Conservation (phyloP, 164 flowering plant species). For the Magnolia sinica region DNA sequence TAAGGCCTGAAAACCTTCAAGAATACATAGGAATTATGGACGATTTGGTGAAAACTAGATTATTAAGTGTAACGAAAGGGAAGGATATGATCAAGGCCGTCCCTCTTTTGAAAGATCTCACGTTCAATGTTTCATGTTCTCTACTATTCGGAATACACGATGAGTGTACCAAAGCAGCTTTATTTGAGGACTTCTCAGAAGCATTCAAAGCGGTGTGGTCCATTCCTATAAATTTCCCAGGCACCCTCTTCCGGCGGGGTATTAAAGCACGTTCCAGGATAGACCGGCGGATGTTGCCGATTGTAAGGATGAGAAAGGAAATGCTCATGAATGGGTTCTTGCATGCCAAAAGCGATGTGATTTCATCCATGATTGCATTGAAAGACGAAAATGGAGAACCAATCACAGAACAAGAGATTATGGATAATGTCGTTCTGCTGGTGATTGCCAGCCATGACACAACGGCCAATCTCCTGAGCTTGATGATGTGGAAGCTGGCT, state of each 20-base stretch:
- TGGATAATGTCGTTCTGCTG: slow-evolving; percentile 3
- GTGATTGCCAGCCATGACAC: slow-evolving; percentile 20
- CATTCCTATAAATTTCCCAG: slow-evolving; percentile 21
- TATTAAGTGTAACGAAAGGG: slow-evolving; percentile 10
- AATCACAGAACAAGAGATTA: slow-evolving; percentile 13
- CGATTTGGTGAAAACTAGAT: slow-evolving; percentile 9
- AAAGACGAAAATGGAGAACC: slow-evolving; percentile 14
- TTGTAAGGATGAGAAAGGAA: slow-evolving; percentile 13
- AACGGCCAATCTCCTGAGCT: slow-evolving; percentile 18
- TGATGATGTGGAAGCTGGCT: not conserved
- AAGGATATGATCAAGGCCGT: slow-evolving; percentile 12
- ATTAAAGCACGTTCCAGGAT: slow-evolving; percentile 20
- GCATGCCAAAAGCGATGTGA: slow-evolving; percentile 12
- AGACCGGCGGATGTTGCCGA: slow-evolving; percentile 5
- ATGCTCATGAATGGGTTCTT: slow-evolving; percentile 5
- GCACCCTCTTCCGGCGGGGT: slow-evolving; percentile 12
- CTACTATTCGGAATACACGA: slow-evolving; percentile 20
- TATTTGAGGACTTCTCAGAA: slow-evolving; percentile 12
- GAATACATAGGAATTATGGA: slow-evolving; percentile 15
- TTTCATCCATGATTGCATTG: slow-evolving; percentile 13
- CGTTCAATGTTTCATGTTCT: slow-evolving; percentile 18
- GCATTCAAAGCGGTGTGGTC: slow-evolving; percentile 19
- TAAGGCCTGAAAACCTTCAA: slow-evolving; percentile 25
- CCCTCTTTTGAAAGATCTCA: slow-evolving; percentile 13
- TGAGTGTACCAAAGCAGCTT: slow-evolving; percentile 7